phyloP scores from a whole-genome alignment of 2,329 filamentous ascomycete species.

The Hypoxylon sp. region DNA sequence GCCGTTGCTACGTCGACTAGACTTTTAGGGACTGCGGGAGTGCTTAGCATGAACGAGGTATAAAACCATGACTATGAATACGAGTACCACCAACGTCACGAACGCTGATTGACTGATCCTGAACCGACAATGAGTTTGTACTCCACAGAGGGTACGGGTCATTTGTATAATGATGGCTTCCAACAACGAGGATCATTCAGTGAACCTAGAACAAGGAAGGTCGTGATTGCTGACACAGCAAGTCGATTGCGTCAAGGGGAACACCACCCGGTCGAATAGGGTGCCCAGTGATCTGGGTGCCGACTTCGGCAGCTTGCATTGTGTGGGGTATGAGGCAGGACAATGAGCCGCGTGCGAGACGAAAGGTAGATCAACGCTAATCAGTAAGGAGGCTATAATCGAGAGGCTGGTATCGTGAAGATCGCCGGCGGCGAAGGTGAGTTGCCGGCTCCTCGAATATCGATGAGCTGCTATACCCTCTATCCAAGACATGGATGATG shows the following conservation, averaged over 20 bases:
- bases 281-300: slow-evolving; percentile 43
- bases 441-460: slow-evolving; percentile 24
- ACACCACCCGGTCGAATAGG: slow-evolving; percentile 41
- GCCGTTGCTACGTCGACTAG: slow-evolving; percentile 20
- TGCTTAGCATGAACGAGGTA: slow-evolving; percentile 12
- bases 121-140: slow-evolving; percentile 14
- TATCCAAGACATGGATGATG: slow-evolving; percentile 15
- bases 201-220: slow-evolving; percentile 10
- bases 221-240: slow-evolving; percentile 29
- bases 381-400: slow-evolving; percentile 31
- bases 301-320: slow-evolving; percentile 49
- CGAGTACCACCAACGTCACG: slow-evolving; percentile 23
- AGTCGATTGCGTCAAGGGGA: slow-evolving; percentile 45
- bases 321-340: slow-evolving; percentile 48
- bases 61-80: slow-evolving; percentile 22
- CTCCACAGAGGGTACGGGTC: slow-evolving; percentile 30
- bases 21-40: slow-evolving; percentile 5
- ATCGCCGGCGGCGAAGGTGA: slow-evolving; percentile 39
- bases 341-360: slow-evolving; percentile 40
- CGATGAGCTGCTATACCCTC: slow-evolving; percentile 31
- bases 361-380: slow-evolving; percentile 39
- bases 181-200: slow-evolving; percentile 23
- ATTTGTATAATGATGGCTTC: slow-evolving; percentile 27
- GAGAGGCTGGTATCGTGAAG: slow-evolving; percentile 42
- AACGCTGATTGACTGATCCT: slow-evolving; percentile 15